Conservation (phyloP, 768 basidiomycete genomes). For the Naganishia randhawae region DNA sequence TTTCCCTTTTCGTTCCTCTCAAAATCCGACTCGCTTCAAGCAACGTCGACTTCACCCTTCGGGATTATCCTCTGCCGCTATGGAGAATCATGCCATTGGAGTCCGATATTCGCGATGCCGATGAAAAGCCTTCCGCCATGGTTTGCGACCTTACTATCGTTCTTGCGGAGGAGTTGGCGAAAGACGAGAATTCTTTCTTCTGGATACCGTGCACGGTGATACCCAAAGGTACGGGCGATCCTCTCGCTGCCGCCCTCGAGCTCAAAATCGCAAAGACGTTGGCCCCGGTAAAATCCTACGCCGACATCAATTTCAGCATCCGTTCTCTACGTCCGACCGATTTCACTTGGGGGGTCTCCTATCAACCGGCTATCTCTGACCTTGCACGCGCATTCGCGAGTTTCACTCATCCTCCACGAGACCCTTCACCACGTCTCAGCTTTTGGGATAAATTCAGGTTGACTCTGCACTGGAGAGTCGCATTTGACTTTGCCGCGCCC, state of each 20-base stretch:
- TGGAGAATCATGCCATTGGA: slow-evolving; percentile 62
- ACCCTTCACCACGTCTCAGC: slow-evolving; percentile 75
- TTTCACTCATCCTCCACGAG: slow-evolving; percentile 69
- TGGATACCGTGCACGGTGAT: slow-evolving; percentile 69
- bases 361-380: slow-evolving; percentile 79
- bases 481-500: slow-evolving; percentile 61
- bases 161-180: slow-evolving; percentile 80
- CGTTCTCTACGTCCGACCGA: slow-evolving; percentile 64
- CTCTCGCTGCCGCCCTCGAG: slow-evolving; percentile 58
- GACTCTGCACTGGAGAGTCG: slow-evolving; percentile 76
- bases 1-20: slow-evolving; percentile 76
- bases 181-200: slow-evolving; percentile 59
- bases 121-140: slow-evolving; percentile 42
- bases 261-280: slow-evolving; percentile 79
- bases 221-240: slow-evolving; percentile 57
- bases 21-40: slow-evolving; percentile 68
- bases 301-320: slow-evolving; percentile 67
- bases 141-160: slow-evolving; percentile 61
- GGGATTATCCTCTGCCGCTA: slow-evolving; percentile 85
- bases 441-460: slow-evolving; percentile 87
- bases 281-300: slow-evolving; percentile 92
- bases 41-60: slow-evolving; percentile 62
- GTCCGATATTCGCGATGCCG: slow-evolving; percentile 7
- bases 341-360: slow-evolving; percentile 85
- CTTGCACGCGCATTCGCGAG: slow-evolving; percentile 77